Evolutionary conservation across 1,139 yeast species (phyloP).

Genomic region (Blastobotrys malaysiensis): DNA sequence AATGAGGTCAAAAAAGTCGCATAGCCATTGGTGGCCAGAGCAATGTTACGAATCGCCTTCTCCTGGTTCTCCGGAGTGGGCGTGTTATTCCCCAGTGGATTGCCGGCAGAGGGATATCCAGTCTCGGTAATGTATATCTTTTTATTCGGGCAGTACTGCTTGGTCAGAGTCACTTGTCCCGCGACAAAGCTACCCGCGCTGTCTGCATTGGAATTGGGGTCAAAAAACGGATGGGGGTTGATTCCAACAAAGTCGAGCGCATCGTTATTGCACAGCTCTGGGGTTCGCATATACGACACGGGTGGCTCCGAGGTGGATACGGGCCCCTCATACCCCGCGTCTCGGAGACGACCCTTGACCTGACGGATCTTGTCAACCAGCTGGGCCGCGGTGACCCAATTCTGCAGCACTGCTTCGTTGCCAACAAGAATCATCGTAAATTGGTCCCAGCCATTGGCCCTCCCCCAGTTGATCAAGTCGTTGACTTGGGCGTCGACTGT

Average conservation of each 20-base stretch:
- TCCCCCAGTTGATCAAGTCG: conserved; percentile 45
- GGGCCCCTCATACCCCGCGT: conserved; percentile 72
- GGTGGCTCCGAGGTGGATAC: conserved; percentile 89
- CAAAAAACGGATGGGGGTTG: conserved; percentile 84
- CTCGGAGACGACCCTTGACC: conserved; percentile 51
- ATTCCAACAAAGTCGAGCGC: conserved; percentile 72
- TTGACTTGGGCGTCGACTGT: conserved; percentile 59
- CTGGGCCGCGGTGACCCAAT: conserved; percentile 52
- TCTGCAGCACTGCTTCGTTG: conserved; percentile 73
- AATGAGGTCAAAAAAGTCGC: conserved; percentile 67
- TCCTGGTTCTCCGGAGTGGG: conserved; percentile 68
- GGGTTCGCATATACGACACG: conserved; percentile 55
- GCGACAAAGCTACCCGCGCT: conserved; percentile 69
- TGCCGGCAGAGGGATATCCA: conserved; percentile 81
- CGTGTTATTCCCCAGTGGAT: conserved; percentile 61
- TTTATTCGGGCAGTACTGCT: conserved; percentile 36
- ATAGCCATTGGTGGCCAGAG: conserved; percentile 48
- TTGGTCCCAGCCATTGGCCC: conserved; percentile 54
- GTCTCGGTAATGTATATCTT: conserved; percentile 65
- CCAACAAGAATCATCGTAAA: conserved; percentile 76
- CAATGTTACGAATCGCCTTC: conserved; percentile 57
- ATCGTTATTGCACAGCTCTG: conserved; percentile 63
- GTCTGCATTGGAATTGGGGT: conserved; percentile 52
- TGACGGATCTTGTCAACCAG: conserved; percentile 56
- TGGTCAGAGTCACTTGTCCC: conserved; percentile 52